phyloP scores from a whole-genome alignment of 495 filamentous ascomycete species.

The Massariosphaeria phaeospora region DNA sequence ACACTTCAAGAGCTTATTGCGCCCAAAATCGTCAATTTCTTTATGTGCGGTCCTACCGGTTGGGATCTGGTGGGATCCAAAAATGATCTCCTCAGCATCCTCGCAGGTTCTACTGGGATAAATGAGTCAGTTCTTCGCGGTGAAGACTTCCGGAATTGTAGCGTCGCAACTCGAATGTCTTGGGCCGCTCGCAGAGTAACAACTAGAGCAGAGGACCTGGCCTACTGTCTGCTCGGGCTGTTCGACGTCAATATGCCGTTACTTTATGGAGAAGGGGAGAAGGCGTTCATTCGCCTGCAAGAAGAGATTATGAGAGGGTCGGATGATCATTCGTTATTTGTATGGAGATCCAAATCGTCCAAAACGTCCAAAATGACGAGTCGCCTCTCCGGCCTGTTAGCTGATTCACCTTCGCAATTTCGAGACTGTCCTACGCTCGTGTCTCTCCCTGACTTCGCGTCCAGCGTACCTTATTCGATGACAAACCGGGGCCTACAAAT shows the following conservation, averaged over 20 bases:
- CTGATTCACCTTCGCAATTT: no score
- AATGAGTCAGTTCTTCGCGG: neutral
- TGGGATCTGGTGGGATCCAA: conserved; percentile 18
- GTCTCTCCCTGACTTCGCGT: no score
- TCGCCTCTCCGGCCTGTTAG: no score
- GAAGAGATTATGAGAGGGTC: conserved; percentile 30
- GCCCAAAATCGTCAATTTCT: conserved; percentile 13
- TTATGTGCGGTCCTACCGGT: neutral
- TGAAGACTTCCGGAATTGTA: neutral
- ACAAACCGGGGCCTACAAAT: no score
- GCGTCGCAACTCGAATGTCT: conserved; percentile 16
- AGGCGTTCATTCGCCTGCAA: conserved; percentile 23
- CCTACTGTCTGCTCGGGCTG: conserved; percentile 29
- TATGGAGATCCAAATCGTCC: conserved; percentile 11
- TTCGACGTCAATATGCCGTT: conserved; percentile 31
- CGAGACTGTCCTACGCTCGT: no score
- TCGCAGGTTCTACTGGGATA: conserved; percentile 16
- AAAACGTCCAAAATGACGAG: no score
- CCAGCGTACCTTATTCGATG: no score
- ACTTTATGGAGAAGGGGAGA: conserved; percentile 28
- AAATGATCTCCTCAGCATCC: neutral
- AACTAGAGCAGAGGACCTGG: conserved; percentile 22
- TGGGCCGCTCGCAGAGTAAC: conserved; percentile 23
- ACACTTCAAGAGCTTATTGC: conserved; percentile 29
- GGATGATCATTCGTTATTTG: conserved; percentile 9